A percentile compares a stretch with the other conserved stretches of the same genome.
Conservation (phyloP, 2,329 filamentous ascomycete species). For the Colletotrichum trifolii region DNA sequence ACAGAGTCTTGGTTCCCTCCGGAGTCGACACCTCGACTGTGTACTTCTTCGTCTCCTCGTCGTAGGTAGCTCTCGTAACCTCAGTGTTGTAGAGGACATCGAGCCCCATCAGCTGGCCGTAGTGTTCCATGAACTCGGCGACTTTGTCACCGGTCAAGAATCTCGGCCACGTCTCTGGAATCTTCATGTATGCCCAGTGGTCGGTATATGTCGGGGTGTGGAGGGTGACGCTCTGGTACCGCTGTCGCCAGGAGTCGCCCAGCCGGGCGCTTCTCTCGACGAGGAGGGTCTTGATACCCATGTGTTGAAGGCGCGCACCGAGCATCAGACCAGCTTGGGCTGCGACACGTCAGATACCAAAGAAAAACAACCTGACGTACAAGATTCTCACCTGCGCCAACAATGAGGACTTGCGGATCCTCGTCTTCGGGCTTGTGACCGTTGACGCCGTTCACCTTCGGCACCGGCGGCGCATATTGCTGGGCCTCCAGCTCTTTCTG, state of each 20-base stretch:
- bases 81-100: conserved; percentile 56
- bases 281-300: conserved; percentile 48
- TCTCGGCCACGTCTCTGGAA: conserved; percentile 40
- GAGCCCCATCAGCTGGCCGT: conserved; percentile 59
- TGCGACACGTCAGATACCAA: conserved; percentile 28
- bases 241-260: conserved; percentile 61
- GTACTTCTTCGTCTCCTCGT: conserved; percentile 51
- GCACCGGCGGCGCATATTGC: background rate
- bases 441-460: conserved; percentile 36
- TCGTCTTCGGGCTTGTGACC: conserved; percentile 41
- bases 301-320: conserved; percentile 44
- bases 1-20: conserved; percentile 41
- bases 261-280: conserved; percentile 57
- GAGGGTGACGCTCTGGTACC: conserved; percentile 50
- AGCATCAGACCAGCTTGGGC: conserved; percentile 55
- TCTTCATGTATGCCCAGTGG: conserved; percentile 41
- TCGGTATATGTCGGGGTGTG: conserved; percentile 41
- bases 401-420: conserved; percentile 49
- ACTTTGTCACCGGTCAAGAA: conserved; percentile 59
- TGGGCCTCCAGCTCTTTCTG: conserved; percentile 31
- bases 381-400: conserved; percentile 48
- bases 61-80: conserved; percentile 51
- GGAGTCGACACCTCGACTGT: conserved; percentile 45
- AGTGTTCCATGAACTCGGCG: conserved; percentile 59
- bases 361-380: too few relatives aligned